phyloP scores from a whole-genome alignment of 495 filamentous ascomycete genomes.

The Trichocladium antarcticum region DNA sequence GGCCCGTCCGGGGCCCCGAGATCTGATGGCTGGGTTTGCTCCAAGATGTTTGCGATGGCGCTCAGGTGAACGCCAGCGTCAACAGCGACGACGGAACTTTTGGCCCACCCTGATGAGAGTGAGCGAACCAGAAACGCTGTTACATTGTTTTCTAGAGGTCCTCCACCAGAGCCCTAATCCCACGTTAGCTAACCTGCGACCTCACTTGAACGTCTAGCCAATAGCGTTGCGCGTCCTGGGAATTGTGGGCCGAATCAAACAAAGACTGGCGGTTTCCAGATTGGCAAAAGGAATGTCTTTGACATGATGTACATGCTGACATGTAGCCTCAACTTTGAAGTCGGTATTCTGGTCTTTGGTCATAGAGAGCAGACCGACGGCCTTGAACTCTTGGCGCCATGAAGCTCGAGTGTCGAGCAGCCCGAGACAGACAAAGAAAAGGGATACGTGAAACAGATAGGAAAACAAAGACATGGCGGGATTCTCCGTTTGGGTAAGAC shows the following conservation, averaged over 20 bases:
- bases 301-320: too few relatives aligned
- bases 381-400: too few relatives aligned
- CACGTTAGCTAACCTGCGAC: conserved; percentile 24
- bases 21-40: conserved; percentile 33
- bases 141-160: conserved; percentile 77
- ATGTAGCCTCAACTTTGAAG: too few relatives aligned
- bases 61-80: conserved; percentile 87
- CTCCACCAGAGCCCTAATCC: conserved; percentile 81
- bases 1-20: conserved; percentile 30
- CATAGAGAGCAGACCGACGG: too few relatives aligned
- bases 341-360: too few relatives aligned
- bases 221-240: too few relatives aligned
- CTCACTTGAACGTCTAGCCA: too few relatives aligned
- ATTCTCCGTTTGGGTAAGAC: neutral
- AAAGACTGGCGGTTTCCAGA: too few relatives aligned
- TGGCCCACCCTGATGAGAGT: conserved; percentile 61
- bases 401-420: too few relatives aligned
- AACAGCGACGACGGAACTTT: conserved; percentile 72
- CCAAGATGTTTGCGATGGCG: conserved; percentile 65
- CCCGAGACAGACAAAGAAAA: neutral
- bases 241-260: too few relatives aligned
- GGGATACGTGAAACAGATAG: neutral
- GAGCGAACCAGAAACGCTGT: conserved; percentile 85
- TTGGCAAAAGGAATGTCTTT: too few relatives aligned
- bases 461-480: neutral